phyloP scores from a whole-genome alignment of 2,329 filamentous ascomycete genomes.

The Lomentospora prolificans region DNA sequence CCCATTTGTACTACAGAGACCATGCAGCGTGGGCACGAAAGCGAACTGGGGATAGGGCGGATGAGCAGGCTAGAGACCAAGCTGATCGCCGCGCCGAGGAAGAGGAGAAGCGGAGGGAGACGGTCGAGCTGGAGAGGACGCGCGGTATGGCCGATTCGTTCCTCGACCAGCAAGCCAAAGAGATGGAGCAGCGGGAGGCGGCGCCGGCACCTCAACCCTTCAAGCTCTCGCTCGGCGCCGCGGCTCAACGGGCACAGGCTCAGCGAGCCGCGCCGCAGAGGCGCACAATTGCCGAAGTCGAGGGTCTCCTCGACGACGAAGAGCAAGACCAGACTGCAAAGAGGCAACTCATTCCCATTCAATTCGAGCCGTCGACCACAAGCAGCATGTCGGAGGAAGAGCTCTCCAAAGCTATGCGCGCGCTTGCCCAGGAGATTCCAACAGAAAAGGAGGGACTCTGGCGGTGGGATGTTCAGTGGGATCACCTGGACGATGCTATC shows the following conservation, averaged over 20 bases:
- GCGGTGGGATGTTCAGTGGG: constrained; percentile 90
- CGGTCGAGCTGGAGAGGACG: constrained; percentile 66
- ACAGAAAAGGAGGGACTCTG: constrained; percentile 78
- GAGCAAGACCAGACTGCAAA: constrained; percentile 66
- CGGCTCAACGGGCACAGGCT: constrained; percentile 61
- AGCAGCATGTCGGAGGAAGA: constrained; percentile 76
- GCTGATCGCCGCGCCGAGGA: constrained; percentile 70
- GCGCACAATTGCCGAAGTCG: constrained; percentile 85
- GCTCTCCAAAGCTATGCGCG: constrained; percentile 67
- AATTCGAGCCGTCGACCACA: constrained; percentile 63
- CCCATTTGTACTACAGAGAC: constrained; percentile 78
- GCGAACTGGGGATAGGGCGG: constrained; percentile 59
- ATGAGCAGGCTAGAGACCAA: constrained; percentile 72
- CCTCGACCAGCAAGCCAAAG: constrained; percentile 72
- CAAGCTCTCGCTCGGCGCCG: constrained; percentile 86
- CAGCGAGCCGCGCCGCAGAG: constrained; percentile 48
- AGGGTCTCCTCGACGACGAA: constrained; percentile 89
- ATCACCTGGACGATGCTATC: constrained; percentile 71
- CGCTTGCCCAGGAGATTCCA: constrained; percentile 83
- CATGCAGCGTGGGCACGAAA: constrained; percentile 77
- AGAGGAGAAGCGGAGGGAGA: constrained; percentile 59
- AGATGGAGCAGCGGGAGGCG: constrained; percentile 47
- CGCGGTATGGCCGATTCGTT: constrained; percentile 84
- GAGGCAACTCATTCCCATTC: constrained; percentile 71
- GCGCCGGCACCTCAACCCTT: constrained; percentile 62